Evolutionary conservation across 345 rosid species (phyloP).

Genomic region (Rhizophora mangle): DNA sequence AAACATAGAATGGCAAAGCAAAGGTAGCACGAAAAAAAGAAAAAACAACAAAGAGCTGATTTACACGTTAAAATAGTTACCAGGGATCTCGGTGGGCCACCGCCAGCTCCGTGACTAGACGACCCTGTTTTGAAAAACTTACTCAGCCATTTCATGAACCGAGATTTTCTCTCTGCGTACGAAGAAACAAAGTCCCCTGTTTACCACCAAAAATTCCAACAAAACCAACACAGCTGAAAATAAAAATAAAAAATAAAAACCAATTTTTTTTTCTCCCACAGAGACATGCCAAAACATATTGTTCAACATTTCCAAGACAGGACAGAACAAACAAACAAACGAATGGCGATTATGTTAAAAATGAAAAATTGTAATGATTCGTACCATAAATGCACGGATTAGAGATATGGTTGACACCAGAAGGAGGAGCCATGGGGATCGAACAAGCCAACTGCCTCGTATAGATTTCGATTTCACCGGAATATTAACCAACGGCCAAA

Average conservation of each 20-base stretch:
- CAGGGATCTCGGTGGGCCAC: constrained; percentile 49
- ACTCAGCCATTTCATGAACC: constrained; percentile 88
- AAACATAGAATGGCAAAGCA: not conserved
- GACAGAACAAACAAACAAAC: not conserved
- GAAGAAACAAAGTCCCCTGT: constrained; percentile 77
- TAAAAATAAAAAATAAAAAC: not conserved
- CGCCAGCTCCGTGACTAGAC: constrained; percentile 39
- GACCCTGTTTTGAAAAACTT: constrained; percentile 70
- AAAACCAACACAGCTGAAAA: too few species aligned
- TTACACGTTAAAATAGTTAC: constrained; percentile 32
- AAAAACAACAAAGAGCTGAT: not conserved
- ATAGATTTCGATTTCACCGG: too few species aligned
- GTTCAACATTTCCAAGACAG: not conserved
- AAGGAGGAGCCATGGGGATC: constrained; percentile 53
- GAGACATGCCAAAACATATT: not conserved
- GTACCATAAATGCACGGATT: constrained; percentile 81
- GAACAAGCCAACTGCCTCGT: not conserved
- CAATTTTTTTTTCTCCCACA: too few species aligned
- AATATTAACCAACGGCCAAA: constrained; percentile 2
- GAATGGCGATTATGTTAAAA: not conserved
- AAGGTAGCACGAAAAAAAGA: not conserved
- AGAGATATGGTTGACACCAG: constrained; percentile 58
- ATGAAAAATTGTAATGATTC: constrained; percentile 5
- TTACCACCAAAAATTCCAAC: constrained; percentile 13
- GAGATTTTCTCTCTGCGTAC: constrained; percentile 69